Percentiles rank a stretch among this genome's conserved stretches.
These are phyloP conservation scores for Wickerhamiella infanticola DNA, from an alignment of 1,139 yeast species.

Conservation along the genomic window DNA sequence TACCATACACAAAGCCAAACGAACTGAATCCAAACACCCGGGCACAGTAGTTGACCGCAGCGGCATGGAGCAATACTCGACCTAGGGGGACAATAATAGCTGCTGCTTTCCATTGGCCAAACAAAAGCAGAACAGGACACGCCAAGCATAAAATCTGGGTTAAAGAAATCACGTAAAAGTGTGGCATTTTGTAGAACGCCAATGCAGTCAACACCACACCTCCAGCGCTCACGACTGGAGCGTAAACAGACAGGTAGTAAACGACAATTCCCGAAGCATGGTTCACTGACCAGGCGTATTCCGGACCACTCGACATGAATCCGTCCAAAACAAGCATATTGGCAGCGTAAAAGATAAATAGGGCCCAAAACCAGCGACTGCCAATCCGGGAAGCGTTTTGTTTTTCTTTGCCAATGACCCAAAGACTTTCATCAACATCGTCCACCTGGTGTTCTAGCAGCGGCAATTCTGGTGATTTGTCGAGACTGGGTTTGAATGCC, in stretches of 20 bases:
- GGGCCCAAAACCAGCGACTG: conserved; percentile 3
- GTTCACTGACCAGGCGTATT: conserved; percentile 2
- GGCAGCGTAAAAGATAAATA: background rate
- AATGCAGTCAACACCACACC: conserved; percentile 42
- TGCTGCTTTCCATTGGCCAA: background rate
- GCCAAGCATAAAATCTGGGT: conserved; percentile 28
- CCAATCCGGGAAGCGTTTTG: background rate
- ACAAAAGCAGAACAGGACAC: conserved; percentile 39
- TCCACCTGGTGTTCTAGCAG: background rate
- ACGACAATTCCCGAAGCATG: background rate
- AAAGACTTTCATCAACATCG: background rate
- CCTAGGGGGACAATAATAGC: conserved; percentile 45
- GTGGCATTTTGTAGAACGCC: conserved; percentile 37
- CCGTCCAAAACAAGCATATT: conserved; percentile 1
- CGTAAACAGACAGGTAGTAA: conserved; percentile 56
- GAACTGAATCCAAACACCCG: conserved; percentile 85
- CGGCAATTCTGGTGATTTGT: background rate
- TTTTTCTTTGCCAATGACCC: background rate
- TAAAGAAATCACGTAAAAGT: conserved; percentile 39
- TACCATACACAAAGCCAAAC: conserved; percentile 82
- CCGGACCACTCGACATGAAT: conserved; percentile 4
- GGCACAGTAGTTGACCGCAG: conserved; percentile 77
- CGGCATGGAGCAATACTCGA: conserved; percentile 81
- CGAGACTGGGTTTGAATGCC: background rate
- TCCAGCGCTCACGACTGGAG: conserved; percentile 74